A percentile compares a stretch with the other conserved stretches of the same genome.
phyloP scores from a whole-genome alignment of 768 basidiomycete species.

The Baorangia bicolor region DNA sequence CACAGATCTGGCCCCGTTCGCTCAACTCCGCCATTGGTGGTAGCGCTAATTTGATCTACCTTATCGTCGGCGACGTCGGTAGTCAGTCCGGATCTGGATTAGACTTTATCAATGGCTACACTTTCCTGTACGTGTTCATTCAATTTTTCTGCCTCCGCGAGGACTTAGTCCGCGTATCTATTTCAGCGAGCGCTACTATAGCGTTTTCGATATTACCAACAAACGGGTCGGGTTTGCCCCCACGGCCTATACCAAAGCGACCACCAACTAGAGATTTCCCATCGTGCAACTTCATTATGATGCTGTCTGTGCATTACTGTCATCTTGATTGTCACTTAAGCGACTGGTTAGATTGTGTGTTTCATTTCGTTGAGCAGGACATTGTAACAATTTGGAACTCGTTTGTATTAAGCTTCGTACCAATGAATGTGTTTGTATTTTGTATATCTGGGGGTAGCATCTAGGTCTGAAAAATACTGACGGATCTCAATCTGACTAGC shows the following conservation, averaged over 20 bases:
- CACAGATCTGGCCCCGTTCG: conserved; percentile 36
- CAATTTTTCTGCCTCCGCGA: neutral
- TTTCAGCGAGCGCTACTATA: too few species aligned
- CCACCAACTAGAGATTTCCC: neutral
- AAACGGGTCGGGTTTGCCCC: too few species aligned
- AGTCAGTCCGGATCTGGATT: conserved; percentile 12
- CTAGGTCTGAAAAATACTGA: too few species aligned
- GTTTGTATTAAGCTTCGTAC: neutral
- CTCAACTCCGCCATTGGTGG: conserved; percentile 33
- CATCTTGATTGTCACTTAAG: neutral
- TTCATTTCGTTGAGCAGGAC: too few species aligned
- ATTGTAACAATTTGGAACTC: neutral
- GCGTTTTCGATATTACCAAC: too few species aligned
- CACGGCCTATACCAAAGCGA: too few species aligned
- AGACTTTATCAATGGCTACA: conserved; percentile 27
- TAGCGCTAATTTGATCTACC: conserved; percentile 23
- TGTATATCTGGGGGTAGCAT: too few species aligned
- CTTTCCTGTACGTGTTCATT: conserved; percentile 7
- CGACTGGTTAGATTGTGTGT: too few species aligned
- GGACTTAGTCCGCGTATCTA: neutral
- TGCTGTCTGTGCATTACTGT: neutral
- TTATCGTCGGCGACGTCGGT: conserved; percentile 28
- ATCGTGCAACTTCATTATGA: neutral
- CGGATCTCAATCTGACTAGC: neutral
- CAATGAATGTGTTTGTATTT: neutral